Evolutionary conservation across 1,284 basidiomycete genomes (phyloP).

Genomic region (Leccinum insolens): DNA sequence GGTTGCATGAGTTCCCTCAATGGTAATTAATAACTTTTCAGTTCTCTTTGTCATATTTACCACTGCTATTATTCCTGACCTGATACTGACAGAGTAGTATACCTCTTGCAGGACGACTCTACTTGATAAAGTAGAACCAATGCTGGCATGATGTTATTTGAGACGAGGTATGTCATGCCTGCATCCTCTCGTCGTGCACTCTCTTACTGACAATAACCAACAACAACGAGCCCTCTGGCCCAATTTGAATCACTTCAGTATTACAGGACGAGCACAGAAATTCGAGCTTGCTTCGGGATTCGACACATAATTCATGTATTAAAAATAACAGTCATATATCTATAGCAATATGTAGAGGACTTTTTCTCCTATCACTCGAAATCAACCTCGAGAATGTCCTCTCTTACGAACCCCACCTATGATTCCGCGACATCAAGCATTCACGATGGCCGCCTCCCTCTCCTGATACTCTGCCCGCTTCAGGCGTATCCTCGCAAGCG

Average conservation of each 20-base stretch:
- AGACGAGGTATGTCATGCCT: neutral
- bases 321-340: neutral
- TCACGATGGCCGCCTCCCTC: neutral
- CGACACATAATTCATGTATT: neutral
- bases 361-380: neutral
- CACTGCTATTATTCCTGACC: neutral
- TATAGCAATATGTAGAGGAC: neutral
- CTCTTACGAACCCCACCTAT: slow-evolving; percentile 44
- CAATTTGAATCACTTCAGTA: neutral
- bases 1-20: neutral
- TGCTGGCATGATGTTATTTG: neutral
- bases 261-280: neutral
- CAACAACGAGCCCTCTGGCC: neutral
- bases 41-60: neutral
- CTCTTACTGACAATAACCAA: neutral
- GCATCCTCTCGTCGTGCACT: neutral
- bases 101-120: neutral
- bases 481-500: neutral
- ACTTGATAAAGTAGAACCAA: neutral
- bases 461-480: neutral
- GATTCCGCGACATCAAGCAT: slow-evolving; percentile 40
- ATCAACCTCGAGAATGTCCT: slow-evolving; percentile 36
- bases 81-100: neutral
- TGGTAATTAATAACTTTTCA: neutral
- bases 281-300: neutral